phyloP scores from a whole-genome alignment of 495 filamentous ascomycete species.

The Tuber indicum region DNA sequence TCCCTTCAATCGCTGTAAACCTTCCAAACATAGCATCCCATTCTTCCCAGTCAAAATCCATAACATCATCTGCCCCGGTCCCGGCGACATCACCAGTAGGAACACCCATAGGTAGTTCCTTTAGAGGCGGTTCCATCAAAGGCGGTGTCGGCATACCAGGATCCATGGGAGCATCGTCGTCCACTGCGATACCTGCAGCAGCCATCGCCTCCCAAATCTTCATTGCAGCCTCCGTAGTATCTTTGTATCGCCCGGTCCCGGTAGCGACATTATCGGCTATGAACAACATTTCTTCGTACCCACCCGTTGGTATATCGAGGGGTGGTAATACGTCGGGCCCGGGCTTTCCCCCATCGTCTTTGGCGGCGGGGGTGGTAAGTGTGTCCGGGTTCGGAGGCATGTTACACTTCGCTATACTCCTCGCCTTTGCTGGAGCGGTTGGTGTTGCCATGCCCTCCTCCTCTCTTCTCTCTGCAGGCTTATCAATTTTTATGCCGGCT shows the following conservation, averaged over 20 bases:
- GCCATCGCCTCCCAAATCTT: background rate
- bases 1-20: constrained; percentile 30
- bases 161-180: background rate
- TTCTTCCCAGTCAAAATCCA: constrained; percentile 41
- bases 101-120: background rate
- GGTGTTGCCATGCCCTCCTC: background rate
- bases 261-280: background rate
- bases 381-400: background rate
- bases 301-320: background rate
- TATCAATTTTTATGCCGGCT: constrained; percentile 16
- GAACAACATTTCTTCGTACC: background rate
- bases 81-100: background rate
- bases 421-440: background rate
- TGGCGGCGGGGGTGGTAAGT: background rate
- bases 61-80: constrained; percentile 16
- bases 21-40: constrained; percentile 42
- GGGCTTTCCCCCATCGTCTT: background rate
- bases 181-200: background rate
- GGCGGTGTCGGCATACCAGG: background rate
- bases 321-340: background rate
- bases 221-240: background rate
- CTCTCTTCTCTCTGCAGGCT: background rate
- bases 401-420: background rate
- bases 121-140: background rate
- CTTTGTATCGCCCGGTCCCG: background rate